Conservation (phyloP, 2,329 filamentous ascomycete species). For the Blastomyces gilchristii region DNA sequence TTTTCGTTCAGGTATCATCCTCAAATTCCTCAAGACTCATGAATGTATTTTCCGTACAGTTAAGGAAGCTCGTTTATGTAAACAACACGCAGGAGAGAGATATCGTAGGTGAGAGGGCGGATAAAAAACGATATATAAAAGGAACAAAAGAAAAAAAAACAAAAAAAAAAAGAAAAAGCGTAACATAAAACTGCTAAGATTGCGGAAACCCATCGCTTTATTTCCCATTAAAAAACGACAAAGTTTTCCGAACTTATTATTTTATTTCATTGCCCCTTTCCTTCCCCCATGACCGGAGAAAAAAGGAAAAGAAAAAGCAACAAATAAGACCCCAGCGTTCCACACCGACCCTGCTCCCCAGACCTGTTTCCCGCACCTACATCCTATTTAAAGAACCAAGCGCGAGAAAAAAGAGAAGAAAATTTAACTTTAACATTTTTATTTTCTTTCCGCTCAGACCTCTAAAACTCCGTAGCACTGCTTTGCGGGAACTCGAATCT, state of each 20-base stretch:
- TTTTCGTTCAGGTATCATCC: background rate
- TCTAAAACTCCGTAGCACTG: slow-evolving; percentile 69
- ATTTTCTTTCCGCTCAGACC: slow-evolving; percentile 12
- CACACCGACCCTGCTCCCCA: background rate
- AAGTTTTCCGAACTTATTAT: slow-evolving; percentile 2
- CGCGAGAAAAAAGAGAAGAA: slow-evolving; percentile 1
- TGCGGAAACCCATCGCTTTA: slow-evolving; percentile 3
- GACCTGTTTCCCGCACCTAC: background rate
- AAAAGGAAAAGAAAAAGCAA: background rate
- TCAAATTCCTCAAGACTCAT: slow-evolving; percentile 1
- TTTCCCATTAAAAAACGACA: slow-evolving; percentile 6
- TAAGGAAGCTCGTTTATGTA: slow-evolving; percentile 19
- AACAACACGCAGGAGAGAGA: slow-evolving; percentile 17
- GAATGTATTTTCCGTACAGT: slow-evolving; percentile 4
- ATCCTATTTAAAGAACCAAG: slow-evolving; percentile 8
- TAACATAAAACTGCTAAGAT: slow-evolving; percentile 3
- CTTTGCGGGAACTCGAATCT: slow-evolving; percentile 97
- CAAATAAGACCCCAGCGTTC: background rate
- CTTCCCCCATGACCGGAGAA: background rate
- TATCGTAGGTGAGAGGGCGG: background rate
- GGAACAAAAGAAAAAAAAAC: slow-evolving; percentile 1
- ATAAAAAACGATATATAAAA: background rate
- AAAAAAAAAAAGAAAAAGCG: background rate
- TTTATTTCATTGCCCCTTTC: background rate
- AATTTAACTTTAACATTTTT: background rate